Evolutionary conservation across 2,329 filamentous ascomycete genomes (phyloP).

Genomic region (Blastomyces silverae): DNA sequence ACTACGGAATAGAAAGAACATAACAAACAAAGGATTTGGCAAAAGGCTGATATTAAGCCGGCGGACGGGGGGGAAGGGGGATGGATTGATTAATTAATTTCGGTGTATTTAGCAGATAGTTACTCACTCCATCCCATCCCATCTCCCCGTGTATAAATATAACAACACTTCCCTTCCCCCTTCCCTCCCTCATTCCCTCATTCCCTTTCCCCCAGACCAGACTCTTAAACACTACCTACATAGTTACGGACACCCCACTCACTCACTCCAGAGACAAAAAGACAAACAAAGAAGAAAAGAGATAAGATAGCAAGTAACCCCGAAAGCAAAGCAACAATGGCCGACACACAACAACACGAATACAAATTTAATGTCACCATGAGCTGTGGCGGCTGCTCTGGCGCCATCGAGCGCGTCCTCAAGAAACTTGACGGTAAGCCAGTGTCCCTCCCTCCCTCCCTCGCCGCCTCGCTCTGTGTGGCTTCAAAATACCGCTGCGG

Average conservation of each 20-base stretch:
- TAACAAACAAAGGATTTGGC: background rate
- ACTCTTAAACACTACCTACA: too few species aligned
- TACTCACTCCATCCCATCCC: background rate
- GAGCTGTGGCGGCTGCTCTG: conserved; percentile 94
- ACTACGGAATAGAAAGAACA: background rate
- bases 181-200: too few species aligned
- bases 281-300: background rate
- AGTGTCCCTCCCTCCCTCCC: conserved; percentile 11
- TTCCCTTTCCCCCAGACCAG: too few species aligned
- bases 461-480: too few species aligned
- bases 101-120: too few species aligned
- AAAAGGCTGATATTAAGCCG: background rate
- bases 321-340: conserved; percentile 3
- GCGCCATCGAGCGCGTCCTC: conserved; percentile 83
- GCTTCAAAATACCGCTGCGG: too few species aligned
- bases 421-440: conserved; percentile 79
- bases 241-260: background rate
- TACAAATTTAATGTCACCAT: conserved; percentile 96
- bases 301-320: too few species aligned
- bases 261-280: background rate
- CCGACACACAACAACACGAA: conserved; percentile 61
- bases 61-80: too few species aligned
- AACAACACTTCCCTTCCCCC: too few species aligned
- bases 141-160: background rate
- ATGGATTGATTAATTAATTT: too few species aligned